phyloP scores from a whole-genome alignment of 164 flowering plant species.

The Chimonanthus praecox region DNA sequence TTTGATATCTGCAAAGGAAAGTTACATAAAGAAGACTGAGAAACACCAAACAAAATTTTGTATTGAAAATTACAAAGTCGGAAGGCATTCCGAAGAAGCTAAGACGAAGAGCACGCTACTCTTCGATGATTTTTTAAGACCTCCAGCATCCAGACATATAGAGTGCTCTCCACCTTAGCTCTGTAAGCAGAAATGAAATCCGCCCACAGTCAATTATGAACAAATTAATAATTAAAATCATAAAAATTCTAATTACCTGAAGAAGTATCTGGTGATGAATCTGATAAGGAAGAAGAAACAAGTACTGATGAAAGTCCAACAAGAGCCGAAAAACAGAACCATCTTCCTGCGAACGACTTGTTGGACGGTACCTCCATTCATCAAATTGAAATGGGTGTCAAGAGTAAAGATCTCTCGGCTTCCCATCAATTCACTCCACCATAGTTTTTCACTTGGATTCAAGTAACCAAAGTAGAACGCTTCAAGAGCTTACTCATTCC shows the following conservation, averaged over 20 bases:
- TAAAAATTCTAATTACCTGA: conserved; percentile 28
- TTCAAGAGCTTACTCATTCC: conserved; percentile 1
- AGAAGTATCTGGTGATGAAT: conserved; percentile 18
- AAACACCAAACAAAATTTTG: background rate
- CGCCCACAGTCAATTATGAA: background rate
- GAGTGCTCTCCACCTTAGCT: too few species aligned
- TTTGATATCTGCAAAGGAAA: conserved; percentile 20
- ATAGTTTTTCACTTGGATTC: background rate
- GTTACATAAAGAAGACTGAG: background rate
- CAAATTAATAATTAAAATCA: background rate
- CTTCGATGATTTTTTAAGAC: too few species aligned
- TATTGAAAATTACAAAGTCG: too few species aligned
- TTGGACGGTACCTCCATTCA: conserved; percentile 9
- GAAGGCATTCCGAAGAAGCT: too few species aligned
- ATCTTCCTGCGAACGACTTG: conserved; percentile 24
- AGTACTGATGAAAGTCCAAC: conserved; percentile 31
- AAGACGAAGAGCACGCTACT: too few species aligned
- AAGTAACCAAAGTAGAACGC: conserved; percentile 11
- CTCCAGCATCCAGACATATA: too few species aligned
- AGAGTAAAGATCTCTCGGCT: conserved; percentile 4
- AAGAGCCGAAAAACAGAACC: conserved; percentile 20
- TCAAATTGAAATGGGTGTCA: conserved; percentile 14
- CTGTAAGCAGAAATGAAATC: too few species aligned
- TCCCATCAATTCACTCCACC: conserved; percentile 10
- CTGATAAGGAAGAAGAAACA: conserved; percentile 23